These are phyloP conservation scores for Millerozyma miso DNA, from an alignment of 805 yeast genomes.

Conservation along the genomic window DNA sequence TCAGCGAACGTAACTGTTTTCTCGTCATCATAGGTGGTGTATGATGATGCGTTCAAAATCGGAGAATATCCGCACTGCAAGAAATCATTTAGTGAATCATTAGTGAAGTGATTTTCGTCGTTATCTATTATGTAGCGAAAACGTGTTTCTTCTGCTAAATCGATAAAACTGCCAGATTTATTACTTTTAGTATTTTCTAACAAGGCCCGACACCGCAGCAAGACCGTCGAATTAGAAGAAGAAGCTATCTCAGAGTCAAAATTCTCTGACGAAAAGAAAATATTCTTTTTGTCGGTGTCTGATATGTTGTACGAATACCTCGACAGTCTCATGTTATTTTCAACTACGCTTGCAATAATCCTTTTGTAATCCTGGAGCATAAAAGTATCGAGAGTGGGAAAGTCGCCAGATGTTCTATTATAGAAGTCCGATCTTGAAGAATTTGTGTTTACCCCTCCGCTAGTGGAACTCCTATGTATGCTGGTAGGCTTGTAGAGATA, in stretches of 20 bases:
- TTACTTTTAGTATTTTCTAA: not conserved
- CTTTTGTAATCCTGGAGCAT: slow-evolving; percentile 25
- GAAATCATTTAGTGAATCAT: slow-evolving; percentile 31
- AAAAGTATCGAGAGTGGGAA: slow-evolving; percentile 27
- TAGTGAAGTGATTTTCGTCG: slow-evolving; percentile 31
- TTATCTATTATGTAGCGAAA: slow-evolving; percentile 35
- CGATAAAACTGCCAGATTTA: slow-evolving; percentile 6
- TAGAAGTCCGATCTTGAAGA: slow-evolving; percentile 11
- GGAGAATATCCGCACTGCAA: slow-evolving; percentile 65
- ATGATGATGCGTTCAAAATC: slow-evolving; percentile 39
- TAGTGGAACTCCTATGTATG: slow-evolving; percentile 9
- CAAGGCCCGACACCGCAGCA: slow-evolving; percentile 6
- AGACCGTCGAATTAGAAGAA: slow-evolving; percentile 3
- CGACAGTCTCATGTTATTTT: slow-evolving; percentile 15
- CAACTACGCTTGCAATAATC: slow-evolving; percentile 21
- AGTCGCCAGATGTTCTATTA: slow-evolving; percentile 15
- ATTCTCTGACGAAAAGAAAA: slow-evolving; percentile 9
- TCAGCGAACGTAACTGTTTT: slow-evolving; percentile 12
- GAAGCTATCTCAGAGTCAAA: slow-evolving; percentile 1
- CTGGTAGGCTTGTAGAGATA: slow-evolving; percentile 26
- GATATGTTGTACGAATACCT: slow-evolving; percentile 19
- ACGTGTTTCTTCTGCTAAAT: slow-evolving; percentile 13
- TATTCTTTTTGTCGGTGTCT: slow-evolving; percentile 14
- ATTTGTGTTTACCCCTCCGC: not conserved
- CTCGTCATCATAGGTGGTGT: slow-evolving; percentile 2